A percentile compares a stretch with the other conserved stretches of the same genome.
These are phyloP conservation scores for Hymenoscyphus albidus DNA, from an alignment of 2,329 filamentous ascomycete species.

Conservation along the genomic window DNA sequence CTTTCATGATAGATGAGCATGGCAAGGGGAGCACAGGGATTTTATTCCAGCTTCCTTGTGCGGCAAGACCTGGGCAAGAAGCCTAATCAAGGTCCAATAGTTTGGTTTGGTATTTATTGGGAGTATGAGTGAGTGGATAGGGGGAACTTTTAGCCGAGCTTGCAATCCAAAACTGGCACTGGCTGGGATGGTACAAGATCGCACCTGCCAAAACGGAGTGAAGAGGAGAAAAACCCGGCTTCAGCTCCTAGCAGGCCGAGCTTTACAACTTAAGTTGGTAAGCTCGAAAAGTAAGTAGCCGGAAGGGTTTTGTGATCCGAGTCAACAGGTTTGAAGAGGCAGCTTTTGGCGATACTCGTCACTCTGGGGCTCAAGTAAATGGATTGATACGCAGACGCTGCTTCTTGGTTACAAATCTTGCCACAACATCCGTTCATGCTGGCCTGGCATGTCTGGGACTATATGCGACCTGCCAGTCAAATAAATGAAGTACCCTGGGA, in stretches of 20 bases:
- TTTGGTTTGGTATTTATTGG: not conserved
- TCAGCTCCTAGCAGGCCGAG: not conserved
- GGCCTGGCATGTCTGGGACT: not conserved
- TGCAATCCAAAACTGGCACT: not conserved
- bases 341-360: not conserved
- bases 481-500: not conserved
- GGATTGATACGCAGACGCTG: not conserved
- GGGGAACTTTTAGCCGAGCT: not conserved
- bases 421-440: not conserved
- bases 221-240: not conserved
- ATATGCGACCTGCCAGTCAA: not conserved
- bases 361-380: not conserved
- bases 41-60: not conserved
- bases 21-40: not conserved
- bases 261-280: not conserved
- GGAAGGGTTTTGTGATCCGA: not conserved
- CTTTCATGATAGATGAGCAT: not conserved
- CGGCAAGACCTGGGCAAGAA: not conserved
- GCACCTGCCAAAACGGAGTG: not conserved
- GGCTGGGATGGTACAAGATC: not conserved
- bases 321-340: not conserved
- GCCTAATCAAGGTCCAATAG: constrained; percentile 3
- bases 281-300: constrained; percentile 1
- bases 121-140: not conserved
- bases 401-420: not conserved